These are phyloP conservation scores for Schwanniomyces etchellsii DNA, from an alignment of 1,139 yeast species.

Conservation along the genomic window DNA sequence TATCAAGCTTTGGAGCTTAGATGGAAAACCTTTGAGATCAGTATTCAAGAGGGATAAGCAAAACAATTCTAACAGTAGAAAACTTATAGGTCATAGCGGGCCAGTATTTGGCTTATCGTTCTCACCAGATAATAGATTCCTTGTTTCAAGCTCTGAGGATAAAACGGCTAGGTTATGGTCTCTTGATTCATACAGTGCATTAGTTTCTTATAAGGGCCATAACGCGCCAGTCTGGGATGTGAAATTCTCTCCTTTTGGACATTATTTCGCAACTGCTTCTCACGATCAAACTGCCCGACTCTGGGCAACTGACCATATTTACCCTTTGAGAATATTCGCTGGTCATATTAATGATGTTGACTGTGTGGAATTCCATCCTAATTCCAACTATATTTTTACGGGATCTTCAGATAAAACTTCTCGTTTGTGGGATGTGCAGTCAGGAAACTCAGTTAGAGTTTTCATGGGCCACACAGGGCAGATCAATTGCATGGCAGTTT, in stretches of 20 bases:
- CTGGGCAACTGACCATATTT: constrained; percentile 98
- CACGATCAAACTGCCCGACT: constrained; percentile 96
- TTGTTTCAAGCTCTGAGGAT: constrained; percentile 85
- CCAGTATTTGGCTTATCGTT: constrained; percentile 88
- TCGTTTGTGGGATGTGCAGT: constrained; percentile 95
- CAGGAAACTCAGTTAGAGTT: constrained; percentile 88
- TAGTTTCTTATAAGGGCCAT: constrained; percentile 95
- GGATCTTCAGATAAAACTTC: constrained; percentile 95
- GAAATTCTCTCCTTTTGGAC: constrained; percentile 89
- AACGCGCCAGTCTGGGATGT: constrained; percentile 98
- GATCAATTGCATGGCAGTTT: constrained; percentile 76
- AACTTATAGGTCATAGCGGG: constrained; percentile 89
- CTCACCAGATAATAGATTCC: constrained; percentile 81
- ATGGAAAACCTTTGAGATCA: constrained; percentile 77
- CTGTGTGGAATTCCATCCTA: constrained; percentile 92
- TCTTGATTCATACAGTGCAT: constrained; percentile 79
- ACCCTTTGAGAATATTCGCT: constrained; percentile 92
- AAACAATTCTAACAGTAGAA: constrained; percentile 46
- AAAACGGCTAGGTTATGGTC: constrained; percentile 93
- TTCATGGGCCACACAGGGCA: constrained; percentile 93
- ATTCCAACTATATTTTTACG: constrained; percentile 87
- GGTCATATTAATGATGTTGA: constrained; percentile 98
- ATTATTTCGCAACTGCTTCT: constrained; percentile 94
- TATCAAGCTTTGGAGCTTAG: constrained; percentile 87
- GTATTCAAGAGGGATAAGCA: constrained; percentile 56